These are phyloP conservation scores for Magnaporthales sp. DNA, from an alignment of 2,329 filamentous ascomycete species.

Conservation along the genomic window DNA sequence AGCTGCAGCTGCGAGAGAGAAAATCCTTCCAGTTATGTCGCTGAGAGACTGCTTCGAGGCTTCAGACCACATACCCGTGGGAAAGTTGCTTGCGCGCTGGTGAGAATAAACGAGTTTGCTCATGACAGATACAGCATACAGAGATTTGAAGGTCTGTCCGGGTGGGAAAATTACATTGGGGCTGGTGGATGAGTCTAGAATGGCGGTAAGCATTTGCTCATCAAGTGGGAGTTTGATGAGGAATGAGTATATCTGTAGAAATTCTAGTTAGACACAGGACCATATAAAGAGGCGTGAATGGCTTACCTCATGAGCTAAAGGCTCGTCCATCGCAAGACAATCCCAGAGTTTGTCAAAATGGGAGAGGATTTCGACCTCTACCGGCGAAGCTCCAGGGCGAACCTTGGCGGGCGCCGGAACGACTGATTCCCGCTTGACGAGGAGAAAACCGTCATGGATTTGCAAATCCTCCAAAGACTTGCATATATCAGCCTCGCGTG, in stretches of 20 bases:
- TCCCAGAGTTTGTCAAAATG: conserved; percentile 81
- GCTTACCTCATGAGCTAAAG: conserved; percentile 56
- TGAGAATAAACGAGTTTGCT: conserved; percentile 47
- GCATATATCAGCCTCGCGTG: conserved; percentile 48
- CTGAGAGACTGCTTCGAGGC: conserved; percentile 15
- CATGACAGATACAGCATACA: conserved; percentile 65
- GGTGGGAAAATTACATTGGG: conserved; percentile 58
- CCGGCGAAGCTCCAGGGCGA: conserved; percentile 43
- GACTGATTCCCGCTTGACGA: conserved; percentile 53
- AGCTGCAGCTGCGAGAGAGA: conserved; percentile 49
- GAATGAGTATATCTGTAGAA: conserved; percentile 57
- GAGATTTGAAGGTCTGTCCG: conserved; percentile 60
- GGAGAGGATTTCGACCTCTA: conserved; percentile 72
- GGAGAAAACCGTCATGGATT: conserved; percentile 54
- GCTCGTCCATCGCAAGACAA: conserved; percentile 66
- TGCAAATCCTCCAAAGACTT: conserved; percentile 61
- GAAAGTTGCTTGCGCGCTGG: conserved; percentile 16
- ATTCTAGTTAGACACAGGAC: conserved; percentile 4
- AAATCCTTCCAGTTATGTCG: conserved; percentile 31
- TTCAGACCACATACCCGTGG: conserved; percentile 12
- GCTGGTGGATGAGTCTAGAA: conserved; percentile 44
- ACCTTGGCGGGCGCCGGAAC: conserved; percentile 31
- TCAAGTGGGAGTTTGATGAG: conserved; percentile 62
- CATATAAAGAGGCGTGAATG: not conserved
- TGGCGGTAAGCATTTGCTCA: conserved; percentile 47